Evolutionary conservation across 306 rosid genomes (phyloP), one percentile per base, ranked within the genome.

Genomic region (Prunus mume): DNA sequence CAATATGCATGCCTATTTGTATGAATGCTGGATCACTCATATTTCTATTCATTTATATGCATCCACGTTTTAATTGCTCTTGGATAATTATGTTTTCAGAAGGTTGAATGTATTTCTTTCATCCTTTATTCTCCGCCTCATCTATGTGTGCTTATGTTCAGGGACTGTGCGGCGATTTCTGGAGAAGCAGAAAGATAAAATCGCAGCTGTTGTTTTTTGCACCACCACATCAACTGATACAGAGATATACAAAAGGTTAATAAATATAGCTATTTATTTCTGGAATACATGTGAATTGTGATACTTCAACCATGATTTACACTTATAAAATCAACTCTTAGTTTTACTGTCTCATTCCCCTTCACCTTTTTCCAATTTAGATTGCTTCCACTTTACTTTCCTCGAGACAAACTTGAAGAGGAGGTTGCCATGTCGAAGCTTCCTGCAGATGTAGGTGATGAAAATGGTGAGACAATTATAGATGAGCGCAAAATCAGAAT

Each of bases 361-460:
- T 65, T 58, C 49, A 73, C 76, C n/a, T 18, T 73, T 72, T 63
- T 56, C 38, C 65, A 47, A 74, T 81, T 76, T 74, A 95, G 99
- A 83, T 90, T 95, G 83, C 99, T 95, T 80, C 97, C 99, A 2
- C 96, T 95, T 65, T 95, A 95, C 84, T 95, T 95, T 86, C 97
- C 99, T 41, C 95, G 97, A 75, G 97, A 95, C 87, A 89, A 85
- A 74, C 97, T 92, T 9, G 99, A 95, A 77, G 99, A 95, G 90
- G 97, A 86, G 89, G 77, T 92, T 70, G 97, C 99, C 71, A 64
- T 88, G 78, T 85, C 79, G 49, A 95, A 91, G 84, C 97, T 95
- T 87, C 99, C 99, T 71, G 92, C 97, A 69, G 99, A 95, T 83
- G 97, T 95, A 75, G 99, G 99, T 77, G 99, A 95, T 90, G 99